Conservation (phyloP, 1,284 basidiomycete genomes). For the Ceratorhiza oryzae-sativae region DNA sequence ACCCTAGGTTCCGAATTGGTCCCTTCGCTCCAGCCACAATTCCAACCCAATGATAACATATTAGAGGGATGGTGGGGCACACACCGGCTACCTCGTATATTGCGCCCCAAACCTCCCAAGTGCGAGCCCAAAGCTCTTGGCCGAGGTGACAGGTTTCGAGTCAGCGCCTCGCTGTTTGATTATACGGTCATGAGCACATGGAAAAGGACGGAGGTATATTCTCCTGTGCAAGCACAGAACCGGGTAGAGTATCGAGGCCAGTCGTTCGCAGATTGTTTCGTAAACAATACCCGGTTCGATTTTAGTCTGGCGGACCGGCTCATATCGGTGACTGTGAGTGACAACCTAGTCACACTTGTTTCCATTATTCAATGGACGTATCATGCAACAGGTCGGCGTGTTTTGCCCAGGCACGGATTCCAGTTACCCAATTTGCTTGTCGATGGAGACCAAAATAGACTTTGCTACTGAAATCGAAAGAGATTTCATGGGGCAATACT, state of each 20-base stretch:
- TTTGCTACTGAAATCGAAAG: background rate
- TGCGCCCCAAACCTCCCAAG: background rate
- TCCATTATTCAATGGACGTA: background rate
- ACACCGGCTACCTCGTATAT: background rate
- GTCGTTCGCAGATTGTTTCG: conserved; percentile 9
- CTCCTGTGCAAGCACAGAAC: background rate
- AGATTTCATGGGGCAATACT: conserved; percentile 31
- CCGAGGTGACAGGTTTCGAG: conserved; percentile 12
- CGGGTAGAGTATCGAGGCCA: conserved; percentile 7
- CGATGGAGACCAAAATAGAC: background rate
- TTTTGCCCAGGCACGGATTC: background rate
- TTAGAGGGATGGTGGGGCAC: background rate
- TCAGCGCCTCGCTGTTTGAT: conserved; percentile 11
- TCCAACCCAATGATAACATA: background rate
- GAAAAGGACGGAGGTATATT: background rate
- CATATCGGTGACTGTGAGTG: conserved; percentile 14
- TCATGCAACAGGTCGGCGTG: conserved; percentile 15
- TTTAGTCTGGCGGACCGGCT: conserved; percentile 3
- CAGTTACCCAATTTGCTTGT: background rate
- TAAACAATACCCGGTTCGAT: conserved; percentile 14
- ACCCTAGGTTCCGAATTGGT: conserved; percentile 16
- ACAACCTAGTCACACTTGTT: background rate
- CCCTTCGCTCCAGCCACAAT: conserved; percentile 2
- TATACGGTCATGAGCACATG: conserved; percentile 27
- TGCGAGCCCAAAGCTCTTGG: conserved; percentile 23